Conservation (phyloP, 2,329 filamentous ascomycete genomes). For the Nemania sp. region DNA sequence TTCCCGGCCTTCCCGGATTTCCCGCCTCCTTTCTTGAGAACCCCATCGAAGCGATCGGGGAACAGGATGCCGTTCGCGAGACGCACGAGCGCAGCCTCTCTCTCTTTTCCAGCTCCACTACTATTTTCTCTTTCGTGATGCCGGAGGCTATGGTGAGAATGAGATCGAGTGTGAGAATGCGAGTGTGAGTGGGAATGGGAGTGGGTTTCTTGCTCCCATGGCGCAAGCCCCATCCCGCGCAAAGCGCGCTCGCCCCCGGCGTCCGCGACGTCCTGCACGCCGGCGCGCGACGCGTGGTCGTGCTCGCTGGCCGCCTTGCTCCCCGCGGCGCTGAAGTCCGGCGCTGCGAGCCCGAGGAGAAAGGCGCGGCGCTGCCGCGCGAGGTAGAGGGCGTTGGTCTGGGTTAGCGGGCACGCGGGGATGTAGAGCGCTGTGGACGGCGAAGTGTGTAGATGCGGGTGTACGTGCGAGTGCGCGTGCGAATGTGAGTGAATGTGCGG, state of each 20-base stretch:
- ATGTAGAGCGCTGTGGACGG: too few relatives aligned
- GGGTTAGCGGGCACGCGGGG: slow-evolving; percentile 79
- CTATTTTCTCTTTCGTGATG: slow-evolving; percentile 31
- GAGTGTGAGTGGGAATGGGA: background rate
- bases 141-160: too few relatives aligned
- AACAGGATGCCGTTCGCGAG: slow-evolving; percentile 38
- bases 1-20: too few relatives aligned
- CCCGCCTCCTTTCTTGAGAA: slow-evolving; percentile 9
- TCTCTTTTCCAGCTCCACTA: background rate
- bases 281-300: slow-evolving; percentile 53
- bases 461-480: background rate
- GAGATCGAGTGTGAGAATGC: too few relatives aligned
- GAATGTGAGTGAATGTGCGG: background rate
- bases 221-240: slow-evolving; percentile 50
- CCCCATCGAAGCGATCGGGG: slow-evolving; percentile 31
- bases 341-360: slow-evolving; percentile 64
- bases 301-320: slow-evolving; percentile 56
- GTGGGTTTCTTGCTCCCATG: slow-evolving; percentile 17
- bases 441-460: background rate
- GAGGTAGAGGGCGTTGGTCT: slow-evolving; percentile 73
- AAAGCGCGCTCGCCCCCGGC: slow-evolving; percentile 43
- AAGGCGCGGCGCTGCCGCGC: slow-evolving; percentile 71
- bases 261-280: slow-evolving; percentile 44
- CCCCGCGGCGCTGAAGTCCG: slow-evolving; percentile 56
- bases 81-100: slow-evolving; percentile 27